Evolutionary conservation across 192 early-diverging fungal species (phyloP).

Genomic region (Backusella liffmaniae): DNA sequence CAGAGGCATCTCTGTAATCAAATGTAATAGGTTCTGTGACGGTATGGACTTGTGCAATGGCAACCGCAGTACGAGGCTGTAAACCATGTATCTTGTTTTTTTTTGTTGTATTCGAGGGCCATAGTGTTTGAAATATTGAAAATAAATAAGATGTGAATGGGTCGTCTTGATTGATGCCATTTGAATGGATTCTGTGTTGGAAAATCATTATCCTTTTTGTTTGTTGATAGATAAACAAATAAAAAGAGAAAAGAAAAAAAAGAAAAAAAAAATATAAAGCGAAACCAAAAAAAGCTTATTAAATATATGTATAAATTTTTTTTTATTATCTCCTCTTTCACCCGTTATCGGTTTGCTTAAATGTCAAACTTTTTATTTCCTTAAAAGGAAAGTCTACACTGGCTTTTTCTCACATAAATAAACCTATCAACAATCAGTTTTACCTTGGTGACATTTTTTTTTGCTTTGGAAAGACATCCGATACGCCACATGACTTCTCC

Average conservation of each 20-base stretch:
- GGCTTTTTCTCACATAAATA: not conserved
- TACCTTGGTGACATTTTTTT: not conserved
- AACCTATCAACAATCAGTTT: slow-evolving; percentile 8
- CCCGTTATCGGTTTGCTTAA: not conserved
- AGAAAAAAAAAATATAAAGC: not conserved
- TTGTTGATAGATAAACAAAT: not conserved
- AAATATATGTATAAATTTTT: not conserved
- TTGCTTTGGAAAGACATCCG: too few species aligned
- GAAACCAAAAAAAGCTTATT: not conserved
- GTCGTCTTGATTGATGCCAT: not conserved
- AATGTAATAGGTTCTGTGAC: not conserved
- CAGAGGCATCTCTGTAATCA: not conserved
- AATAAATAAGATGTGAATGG: not conserved
- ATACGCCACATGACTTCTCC: too few species aligned
- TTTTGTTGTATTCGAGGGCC: not conserved
- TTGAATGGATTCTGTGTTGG: not conserved
- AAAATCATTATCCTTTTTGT: not conserved
- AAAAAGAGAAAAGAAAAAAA: not conserved
- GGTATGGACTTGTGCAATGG: not conserved
- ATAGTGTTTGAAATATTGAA: not conserved
- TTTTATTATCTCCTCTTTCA: not conserved
- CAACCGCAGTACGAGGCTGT: not conserved
- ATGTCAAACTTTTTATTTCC: not conserved
- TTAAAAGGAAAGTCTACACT: not conserved
- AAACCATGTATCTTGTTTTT: not conserved